Percentiles rank a stretch among this genome's conserved stretches.
Conservation (phyloP, 2,329 filamentous ascomycete genomes). For the Rhynchosporium agropyri region DNA sequence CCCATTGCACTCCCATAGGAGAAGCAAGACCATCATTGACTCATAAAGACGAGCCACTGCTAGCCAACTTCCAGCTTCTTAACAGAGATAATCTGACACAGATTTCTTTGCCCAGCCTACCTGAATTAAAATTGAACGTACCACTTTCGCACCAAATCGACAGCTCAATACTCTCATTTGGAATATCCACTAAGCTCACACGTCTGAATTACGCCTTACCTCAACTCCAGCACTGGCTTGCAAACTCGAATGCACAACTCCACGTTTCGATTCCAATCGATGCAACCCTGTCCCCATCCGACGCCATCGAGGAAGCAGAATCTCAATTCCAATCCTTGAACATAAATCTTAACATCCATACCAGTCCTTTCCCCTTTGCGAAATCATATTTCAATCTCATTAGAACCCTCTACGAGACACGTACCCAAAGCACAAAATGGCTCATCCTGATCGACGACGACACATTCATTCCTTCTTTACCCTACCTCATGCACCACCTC, state of each 20-base stretch:
- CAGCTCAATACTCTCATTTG: slow-evolving; percentile 34
- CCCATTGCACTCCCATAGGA: slow-evolving; percentile 15
- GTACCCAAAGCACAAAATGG: slow-evolving; percentile 34
- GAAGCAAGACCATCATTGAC: slow-evolving; percentile 27
- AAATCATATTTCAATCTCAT: slow-evolving; percentile 36
- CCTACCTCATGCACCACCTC: slow-evolving; percentile 32
- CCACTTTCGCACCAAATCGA: slow-evolving; percentile 29
- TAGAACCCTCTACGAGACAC: slow-evolving; percentile 35
- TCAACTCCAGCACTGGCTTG: slow-evolving; percentile 37
- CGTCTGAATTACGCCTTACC: slow-evolving; percentile 32
- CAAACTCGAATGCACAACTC: slow-evolving; percentile 25
- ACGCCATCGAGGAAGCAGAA: slow-evolving; percentile 25
- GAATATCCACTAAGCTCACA: slow-evolving; percentile 32
- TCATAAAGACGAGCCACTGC: slow-evolving; percentile 23
- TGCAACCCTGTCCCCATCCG: slow-evolving; percentile 11
- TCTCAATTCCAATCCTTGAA: slow-evolving; percentile 18
- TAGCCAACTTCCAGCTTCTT: slow-evolving; percentile 1
- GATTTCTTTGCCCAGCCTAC: neutral
- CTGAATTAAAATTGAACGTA: slow-evolving; percentile 28
- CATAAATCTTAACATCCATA: slow-evolving; percentile 32
- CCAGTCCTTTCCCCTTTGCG: slow-evolving; percentile 22
- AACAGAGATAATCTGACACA: neutral
- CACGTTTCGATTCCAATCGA: slow-evolving; percentile 29
- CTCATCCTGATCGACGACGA: slow-evolving; percentile 39
- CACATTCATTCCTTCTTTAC: slow-evolving; percentile 38